Evolutionary conservation across 1,284 basidiomycete species (phyloP).

Genomic region (Melampsora larici-populina): DNA sequence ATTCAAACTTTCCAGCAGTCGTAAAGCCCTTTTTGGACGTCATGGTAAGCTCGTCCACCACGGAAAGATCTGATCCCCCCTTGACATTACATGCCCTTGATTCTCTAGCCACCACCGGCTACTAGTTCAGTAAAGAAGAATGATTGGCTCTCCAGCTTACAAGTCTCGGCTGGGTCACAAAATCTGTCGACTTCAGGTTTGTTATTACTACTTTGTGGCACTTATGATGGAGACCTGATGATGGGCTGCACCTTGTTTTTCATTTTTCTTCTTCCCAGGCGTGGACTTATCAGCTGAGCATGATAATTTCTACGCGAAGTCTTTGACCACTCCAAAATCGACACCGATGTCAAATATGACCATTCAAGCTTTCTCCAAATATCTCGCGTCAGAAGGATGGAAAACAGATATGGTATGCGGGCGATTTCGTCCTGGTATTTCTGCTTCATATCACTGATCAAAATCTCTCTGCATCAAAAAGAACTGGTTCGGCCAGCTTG

Average conservation of each 20-base stretch:
- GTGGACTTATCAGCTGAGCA: slow-evolving; percentile 23
- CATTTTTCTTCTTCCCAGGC: neutral
- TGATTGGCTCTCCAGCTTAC: slow-evolving; percentile 12
- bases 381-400: slow-evolving; percentile 45
- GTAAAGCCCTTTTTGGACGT: slow-evolving; percentile 8
- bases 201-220: neutral
- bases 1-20: neutral
- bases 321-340: slow-evolving; percentile 46
- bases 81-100: no score
- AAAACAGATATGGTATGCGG: slow-evolving; percentile 34
- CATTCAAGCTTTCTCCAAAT: no score
- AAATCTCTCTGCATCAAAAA: neutral
- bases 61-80: neutral
- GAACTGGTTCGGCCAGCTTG: slow-evolving; percentile 35
- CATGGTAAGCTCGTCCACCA: slow-evolving; percentile 9
- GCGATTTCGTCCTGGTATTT: no score
- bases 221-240: neutral
- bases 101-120: slow-evolving; percentile 6
- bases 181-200: slow-evolving; percentile 9
- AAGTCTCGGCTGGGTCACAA: neutral
- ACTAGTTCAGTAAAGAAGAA: neutral
- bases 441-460: no score
- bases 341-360: slow-evolving; percentile 44
- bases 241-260: neutral
- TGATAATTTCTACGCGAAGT: slow-evolving; percentile 49